Evolutionary conservation across 108 stramenopile genomes (phyloP).

Genomic region (Conticribra weissflogii): DNA sequence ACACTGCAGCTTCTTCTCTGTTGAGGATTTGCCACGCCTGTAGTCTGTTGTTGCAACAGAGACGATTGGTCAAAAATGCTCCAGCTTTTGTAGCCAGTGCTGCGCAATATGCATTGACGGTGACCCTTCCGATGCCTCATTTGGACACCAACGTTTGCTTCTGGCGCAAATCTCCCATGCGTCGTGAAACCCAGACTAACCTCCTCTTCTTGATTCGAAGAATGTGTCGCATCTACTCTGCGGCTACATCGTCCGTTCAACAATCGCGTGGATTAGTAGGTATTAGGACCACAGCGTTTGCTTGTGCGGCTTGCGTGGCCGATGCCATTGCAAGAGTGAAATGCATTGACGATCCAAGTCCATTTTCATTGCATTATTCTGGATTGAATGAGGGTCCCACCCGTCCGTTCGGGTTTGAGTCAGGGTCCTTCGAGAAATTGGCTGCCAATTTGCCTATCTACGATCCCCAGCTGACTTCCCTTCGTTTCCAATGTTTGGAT

Average conservation of each 20-base stretch:
- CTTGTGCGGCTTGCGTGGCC: conserved; percentile 93
- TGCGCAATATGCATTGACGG: conserved; percentile 93
- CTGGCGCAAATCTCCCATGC: conserved; percentile 91
- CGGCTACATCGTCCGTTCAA: conserved; percentile 92
- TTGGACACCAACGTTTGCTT: conserved; percentile 90
- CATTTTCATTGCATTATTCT: conserved; percentile 95
- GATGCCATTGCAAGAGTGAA: conserved; percentile 95
- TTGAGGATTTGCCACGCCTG: conserved; percentile 92
- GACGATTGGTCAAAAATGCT: conserved; percentile 94
- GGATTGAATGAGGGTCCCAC: conserved; percentile 95
- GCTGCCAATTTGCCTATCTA: conserved; percentile 93
- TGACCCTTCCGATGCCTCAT: conserved; percentile 93
- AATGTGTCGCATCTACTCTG: conserved; percentile 86
- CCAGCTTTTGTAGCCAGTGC: conserved; percentile 95
- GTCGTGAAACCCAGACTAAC: conserved; percentile 91
- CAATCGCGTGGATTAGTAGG: conserved; percentile 96
- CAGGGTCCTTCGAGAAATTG: conserved; percentile 93
- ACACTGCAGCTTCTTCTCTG: conserved; percentile 87
- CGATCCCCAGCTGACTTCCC: conserved; percentile 83
- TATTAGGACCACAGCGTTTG: conserved; percentile 95
- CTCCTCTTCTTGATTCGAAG: conserved; percentile 88
- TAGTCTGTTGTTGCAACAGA: conserved; percentile 94
- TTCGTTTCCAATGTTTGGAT: conserved; percentile 94
- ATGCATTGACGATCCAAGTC: conserved; percentile 94
- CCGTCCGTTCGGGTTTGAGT: conserved; percentile 93